Conservation (phyloP, 768 basidiomycete genomes). For the Xerocomellus dryophilus region DNA sequence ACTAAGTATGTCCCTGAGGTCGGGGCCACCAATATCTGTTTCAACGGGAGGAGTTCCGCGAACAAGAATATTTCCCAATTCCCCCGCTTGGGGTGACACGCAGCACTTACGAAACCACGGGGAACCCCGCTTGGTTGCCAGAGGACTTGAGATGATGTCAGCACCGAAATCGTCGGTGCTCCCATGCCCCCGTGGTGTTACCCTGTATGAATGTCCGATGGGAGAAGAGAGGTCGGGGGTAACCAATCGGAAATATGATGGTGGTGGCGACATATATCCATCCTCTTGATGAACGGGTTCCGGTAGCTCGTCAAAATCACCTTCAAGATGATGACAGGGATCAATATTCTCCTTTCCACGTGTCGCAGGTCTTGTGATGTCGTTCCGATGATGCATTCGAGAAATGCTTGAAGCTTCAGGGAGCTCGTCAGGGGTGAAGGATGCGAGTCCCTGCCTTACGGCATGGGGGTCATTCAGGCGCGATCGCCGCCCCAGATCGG, state of each 20-base stretch:
- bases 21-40: conserved; percentile 33
- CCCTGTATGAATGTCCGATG: conserved; percentile 31
- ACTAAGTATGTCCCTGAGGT: conserved; percentile 44
- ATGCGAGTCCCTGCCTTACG: conserved; percentile 11
- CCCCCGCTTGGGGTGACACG: not conserved
- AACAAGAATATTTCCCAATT: conserved; percentile 25
- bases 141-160: conserved; percentile 41
- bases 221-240: conserved; percentile 71
- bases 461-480: conserved; percentile 11
- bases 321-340: conserved; percentile 38
- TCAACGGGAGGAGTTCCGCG: conserved; percentile 26
- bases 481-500: conserved; percentile 32
- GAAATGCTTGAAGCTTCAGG: conserved; percentile 34
- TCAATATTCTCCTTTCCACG: conserved; percentile 39
- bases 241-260: conserved; percentile 45
- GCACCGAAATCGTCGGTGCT: conserved; percentile 45
- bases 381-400: conserved; percentile 41
- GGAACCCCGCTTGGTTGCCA: conserved; percentile 21
- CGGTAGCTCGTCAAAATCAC: conserved; percentile 37
- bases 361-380: conserved; percentile 35
- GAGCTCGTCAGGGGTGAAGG: conserved; percentile 5
- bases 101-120: conserved; percentile 5
- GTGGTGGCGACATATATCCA: conserved; percentile 75
- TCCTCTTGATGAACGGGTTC: conserved; percentile 68
- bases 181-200: conserved; percentile 7